Conservation (phyloP, 164 flowering plant genomes). For the Macadamia tetraphylla region DNA sequence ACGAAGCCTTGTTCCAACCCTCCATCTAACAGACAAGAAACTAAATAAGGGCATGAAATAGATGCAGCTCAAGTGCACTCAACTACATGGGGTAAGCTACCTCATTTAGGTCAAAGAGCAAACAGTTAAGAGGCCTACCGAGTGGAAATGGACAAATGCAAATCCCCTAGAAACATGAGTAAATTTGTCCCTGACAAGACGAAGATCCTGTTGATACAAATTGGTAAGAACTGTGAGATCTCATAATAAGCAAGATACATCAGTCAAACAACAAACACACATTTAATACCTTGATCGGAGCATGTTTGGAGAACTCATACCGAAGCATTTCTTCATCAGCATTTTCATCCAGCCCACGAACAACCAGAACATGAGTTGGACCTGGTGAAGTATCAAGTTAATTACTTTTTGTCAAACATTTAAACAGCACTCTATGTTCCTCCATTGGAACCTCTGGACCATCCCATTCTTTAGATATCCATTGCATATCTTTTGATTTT, state of each 20-base stretch:
- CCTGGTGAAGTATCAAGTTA: slow-evolving; percentile 31
- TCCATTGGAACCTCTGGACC: no score
- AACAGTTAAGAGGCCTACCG: slow-evolving; percentile 42
- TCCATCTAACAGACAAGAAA: no score
- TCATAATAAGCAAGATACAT: background rate
- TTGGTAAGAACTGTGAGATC: background rate
- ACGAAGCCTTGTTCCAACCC: no score
- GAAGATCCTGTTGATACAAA: slow-evolving; percentile 73
- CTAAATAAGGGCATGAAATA: no score
- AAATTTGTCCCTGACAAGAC: slow-evolving; percentile 95
- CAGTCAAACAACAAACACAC: background rate
- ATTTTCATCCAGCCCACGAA: slow-evolving; percentile 98
- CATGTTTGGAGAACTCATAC: slow-evolving; percentile 96
- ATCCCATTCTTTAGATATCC: no score
- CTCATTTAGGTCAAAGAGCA: background rate
- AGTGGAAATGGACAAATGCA: slow-evolving; percentile 94
- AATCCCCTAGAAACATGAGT: slow-evolving; percentile 99
- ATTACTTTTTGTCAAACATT: no score
- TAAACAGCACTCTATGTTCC: no score
- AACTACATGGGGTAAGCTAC: no score
- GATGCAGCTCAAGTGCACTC: no score
- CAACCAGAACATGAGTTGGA: slow-evolving; percentile 96
- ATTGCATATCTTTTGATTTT: no score
- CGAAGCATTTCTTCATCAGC: slow-evolving; percentile 99
- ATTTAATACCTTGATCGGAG: slow-evolving; percentile 80